Base-by-base conservation (phyloP, 2,329 filamentous ascomycete genomes). In the Colletotrichum trifolii region DNA sequence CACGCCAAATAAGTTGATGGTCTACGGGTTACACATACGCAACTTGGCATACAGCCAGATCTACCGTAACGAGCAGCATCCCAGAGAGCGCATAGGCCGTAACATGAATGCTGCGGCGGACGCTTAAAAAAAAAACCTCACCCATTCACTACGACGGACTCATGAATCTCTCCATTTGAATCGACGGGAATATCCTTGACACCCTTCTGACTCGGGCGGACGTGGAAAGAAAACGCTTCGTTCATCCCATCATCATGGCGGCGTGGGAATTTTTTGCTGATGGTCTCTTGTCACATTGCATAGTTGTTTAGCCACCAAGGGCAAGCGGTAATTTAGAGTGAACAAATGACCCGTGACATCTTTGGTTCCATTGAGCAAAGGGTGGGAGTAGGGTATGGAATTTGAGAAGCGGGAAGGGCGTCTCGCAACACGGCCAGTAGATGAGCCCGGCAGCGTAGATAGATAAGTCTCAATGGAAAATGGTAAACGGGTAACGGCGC, bases 1-100 rank as follows among this genome's bases (percentile, higher is more conserved):
- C 86, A 90, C 69, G 82, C 83, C 62, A 90, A 90, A 80, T 90
- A 85, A 34, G 13, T 7, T 39, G 42, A 34, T 35, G 17, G 40
- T 34, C 45, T 38, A 6, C 17, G 35, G 17, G 13, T 33, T 53
- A 40, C 11, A 17, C 36, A 45, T 33, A 35, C 25, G 9, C 34
- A 15, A n/a, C 25, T 43, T 42, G 8, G 15, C 53, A 17, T 15
- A 50, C 46, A 9, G 40, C 12, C 36, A 40, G 53, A 34, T 48
- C 40, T 36, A 38, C 12, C 34, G 43, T 48, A 47, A 49, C 33
- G 36, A 11, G 42, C 49, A 54, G 17, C 60, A 43, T 64, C 47
- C 34, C 36, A 12, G 34, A 13, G 42, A 33, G 34, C 8, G 58
- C 12, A 33, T 53, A 35, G 10, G 39, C n/a, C 35, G 25, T 34